Conservation (phyloP, 75 land plant genomes). For the Pinus tabuliformis region DNA sequence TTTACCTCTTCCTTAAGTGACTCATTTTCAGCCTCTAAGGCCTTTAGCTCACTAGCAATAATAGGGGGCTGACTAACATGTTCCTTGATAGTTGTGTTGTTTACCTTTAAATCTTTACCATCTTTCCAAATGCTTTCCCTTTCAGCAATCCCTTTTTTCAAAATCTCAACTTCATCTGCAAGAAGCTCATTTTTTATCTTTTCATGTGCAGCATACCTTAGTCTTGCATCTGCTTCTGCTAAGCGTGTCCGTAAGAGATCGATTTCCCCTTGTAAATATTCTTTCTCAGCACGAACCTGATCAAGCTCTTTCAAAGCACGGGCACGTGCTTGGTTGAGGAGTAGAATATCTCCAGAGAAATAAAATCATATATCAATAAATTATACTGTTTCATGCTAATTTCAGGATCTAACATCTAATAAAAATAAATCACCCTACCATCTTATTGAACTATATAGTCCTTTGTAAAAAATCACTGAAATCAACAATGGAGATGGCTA, state of each 20-base stretch:
- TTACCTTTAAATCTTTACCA: conserved; percentile 3
- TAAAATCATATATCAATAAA: neutral
- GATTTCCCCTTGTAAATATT: conserved; percentile 65
- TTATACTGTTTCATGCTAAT: neutral
- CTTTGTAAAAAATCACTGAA: neutral
- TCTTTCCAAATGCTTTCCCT: conserved; percentile 20
- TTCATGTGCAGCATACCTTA: conserved; percentile 68
- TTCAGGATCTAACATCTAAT: neutral
- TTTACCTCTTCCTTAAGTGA: conserved; percentile 56
- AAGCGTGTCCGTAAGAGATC: conserved; percentile 56
- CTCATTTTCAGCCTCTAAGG: conserved; percentile 47
- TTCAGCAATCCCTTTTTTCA: conserved; percentile 41
- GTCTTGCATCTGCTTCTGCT: conserved; percentile 81
- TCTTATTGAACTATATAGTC: neutral
- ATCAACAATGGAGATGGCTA: neutral
- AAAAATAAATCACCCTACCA: neutral
- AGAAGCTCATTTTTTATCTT: conserved; percentile 60
- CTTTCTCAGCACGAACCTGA: conserved; percentile 65
- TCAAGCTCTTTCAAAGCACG: conserved; percentile 79
- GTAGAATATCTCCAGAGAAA: conserved; percentile 59
- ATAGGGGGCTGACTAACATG: conserved; percentile 7
- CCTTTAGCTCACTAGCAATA: conserved; percentile 28
- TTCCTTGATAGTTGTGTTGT: conserved; percentile 5
- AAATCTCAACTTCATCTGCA: conserved; percentile 52
- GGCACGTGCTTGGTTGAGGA: conserved; percentile 82